Evolutionary conservation across 139 green algal species (phyloP), one percentile per base, ranked within the genome.

Genomic region (Chlorella ohadii): DNA sequence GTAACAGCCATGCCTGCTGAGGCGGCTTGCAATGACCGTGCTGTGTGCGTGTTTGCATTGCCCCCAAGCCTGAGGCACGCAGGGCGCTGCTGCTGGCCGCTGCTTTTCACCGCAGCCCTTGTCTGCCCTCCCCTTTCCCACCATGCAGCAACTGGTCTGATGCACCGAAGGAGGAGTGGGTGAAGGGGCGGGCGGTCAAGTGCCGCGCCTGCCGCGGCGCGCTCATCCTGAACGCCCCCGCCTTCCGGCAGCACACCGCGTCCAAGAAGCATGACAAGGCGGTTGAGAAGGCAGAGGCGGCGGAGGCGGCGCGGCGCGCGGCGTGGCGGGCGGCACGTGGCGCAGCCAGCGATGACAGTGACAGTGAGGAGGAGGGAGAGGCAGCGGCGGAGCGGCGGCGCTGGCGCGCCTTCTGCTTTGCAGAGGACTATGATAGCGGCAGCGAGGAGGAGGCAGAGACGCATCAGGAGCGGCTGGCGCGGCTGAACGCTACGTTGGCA

Each of bases 381-480:
- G 76, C 27, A 28, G 27, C 38, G 70, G 70, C 39, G 27, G 34
- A 28, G 34, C 34, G 38, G 74, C 47, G 80, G 67, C n/a, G 79
- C 79, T 63, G 33, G 63, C 36, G 74, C 47, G 71, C 66, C 75
- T 86, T 89, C 34, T 89, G 85, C 74, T 86, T 89, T 64, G 85
- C 85, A 15, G 85, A 89, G 39, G 80, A 89, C 16, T 70, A 84
- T 34, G 44, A 67, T 20, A 55, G 51, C 28, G 85, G 23, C 12
- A 84, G 66, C 27, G 63, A 83, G n/a, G 57, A 88, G 74, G 81
- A 87, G 51, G 86, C 22, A 7, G 86, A 89, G 82, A 89, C 86
- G 12, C 82, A 87, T 36, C 36, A 80, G 44, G 86, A 89, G 86
- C 82, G 86, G 38, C 61, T 87, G 61, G 23, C 82, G 68, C 73